Conservation (phyloP, 164 flowering plant species). For the Chloranthus sessilifolius region DNA sequence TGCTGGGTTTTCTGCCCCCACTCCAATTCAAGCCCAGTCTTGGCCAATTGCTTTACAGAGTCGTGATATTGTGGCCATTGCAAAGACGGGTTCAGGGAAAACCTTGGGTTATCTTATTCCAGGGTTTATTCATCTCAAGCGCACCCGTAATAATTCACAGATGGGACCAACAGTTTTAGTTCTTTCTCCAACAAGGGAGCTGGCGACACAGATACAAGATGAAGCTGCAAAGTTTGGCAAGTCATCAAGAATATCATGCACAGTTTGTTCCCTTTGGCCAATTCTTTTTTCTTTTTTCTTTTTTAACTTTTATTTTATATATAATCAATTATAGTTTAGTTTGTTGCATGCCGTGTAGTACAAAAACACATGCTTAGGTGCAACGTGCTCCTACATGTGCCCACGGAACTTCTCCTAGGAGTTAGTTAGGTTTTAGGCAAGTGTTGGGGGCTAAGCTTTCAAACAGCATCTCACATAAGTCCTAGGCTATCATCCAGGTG, state of each 20-base stretch:
- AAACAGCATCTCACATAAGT: no score
- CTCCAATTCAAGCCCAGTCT: constrained; percentile 93
- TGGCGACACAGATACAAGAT: constrained; percentile 92
- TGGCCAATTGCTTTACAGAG: constrained; percentile 83
- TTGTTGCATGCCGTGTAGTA: no score
- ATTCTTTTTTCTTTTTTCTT: neutral
- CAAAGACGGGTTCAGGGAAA: constrained; percentile 93
- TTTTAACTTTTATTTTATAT: no score
- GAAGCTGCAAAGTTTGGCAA: constrained; percentile 82
- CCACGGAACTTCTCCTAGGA: no score
- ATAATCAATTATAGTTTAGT: no score
- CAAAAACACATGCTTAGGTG: no score
- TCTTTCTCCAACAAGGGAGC: constrained; percentile 84
- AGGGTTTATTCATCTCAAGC: constrained; percentile 72
- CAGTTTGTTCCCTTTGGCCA: constrained; percentile 32
- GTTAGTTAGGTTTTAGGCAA: no score
- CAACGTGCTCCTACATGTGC: no score
- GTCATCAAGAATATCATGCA: constrained; percentile 73
- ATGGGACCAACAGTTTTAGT: constrained; percentile 86
- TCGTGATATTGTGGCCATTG: constrained; percentile 91
- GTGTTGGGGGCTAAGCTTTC: no score
- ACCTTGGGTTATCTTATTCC: constrained; percentile 84
- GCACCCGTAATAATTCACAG: constrained; percentile 42
- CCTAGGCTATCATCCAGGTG: no score
- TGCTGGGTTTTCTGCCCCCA: constrained; percentile 85